These are phyloP conservation scores for Xylariomycetidae sp. DNA, from an alignment of 2,329 filamentous ascomycete genomes.

Conservation along the genomic window DNA sequence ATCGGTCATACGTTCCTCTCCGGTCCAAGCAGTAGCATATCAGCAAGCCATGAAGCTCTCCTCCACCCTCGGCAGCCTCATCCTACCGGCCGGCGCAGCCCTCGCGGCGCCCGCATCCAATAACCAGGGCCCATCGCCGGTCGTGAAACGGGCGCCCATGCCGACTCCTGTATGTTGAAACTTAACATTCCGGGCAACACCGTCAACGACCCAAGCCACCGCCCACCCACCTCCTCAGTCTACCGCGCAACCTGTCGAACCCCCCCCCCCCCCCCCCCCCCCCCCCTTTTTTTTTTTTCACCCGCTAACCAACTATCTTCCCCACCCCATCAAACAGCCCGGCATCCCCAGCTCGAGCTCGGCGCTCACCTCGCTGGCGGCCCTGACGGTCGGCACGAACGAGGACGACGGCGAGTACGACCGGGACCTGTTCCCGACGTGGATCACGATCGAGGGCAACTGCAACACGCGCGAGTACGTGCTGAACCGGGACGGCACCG, in stretches of 20 bases:
- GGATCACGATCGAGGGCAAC: constrained; percentile 58
- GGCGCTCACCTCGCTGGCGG: constrained; percentile 54
- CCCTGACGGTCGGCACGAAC: constrained; percentile 52
- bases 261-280: too few relatives aligned
- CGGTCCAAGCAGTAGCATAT: too few relatives aligned
- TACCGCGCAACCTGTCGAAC: too few relatives aligned
- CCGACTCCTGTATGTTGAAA: constrained; percentile 19
- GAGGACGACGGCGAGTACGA: constrained; percentile 55
- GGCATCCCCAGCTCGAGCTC: constrained; percentile 57
- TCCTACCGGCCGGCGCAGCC: constrained; percentile 19
- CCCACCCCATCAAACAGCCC: constrained; percentile 33
- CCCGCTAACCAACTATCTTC: constrained; percentile 1
- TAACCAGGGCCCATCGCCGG: too few relatives aligned
- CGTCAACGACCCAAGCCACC: too few relatives aligned
- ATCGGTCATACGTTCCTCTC: too few relatives aligned
- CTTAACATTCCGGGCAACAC: too few relatives aligned
- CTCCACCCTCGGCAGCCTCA: constrained; percentile 13
- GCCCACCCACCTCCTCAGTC: too few relatives aligned
- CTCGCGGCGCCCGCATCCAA: constrained; percentile 19
- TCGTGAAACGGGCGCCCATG: constrained; percentile 17
- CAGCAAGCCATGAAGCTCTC: constrained; percentile 23
- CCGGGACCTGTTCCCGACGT: constrained; percentile 67
- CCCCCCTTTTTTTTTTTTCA: not conserved
- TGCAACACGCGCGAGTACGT: constrained; percentile 74
- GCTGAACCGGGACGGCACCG: constrained; percentile 66